These are phyloP conservation scores for Huntiella omanensis DNA, from an alignment of 2,329 filamentous ascomycete species.

Conservation along the genomic window DNA sequence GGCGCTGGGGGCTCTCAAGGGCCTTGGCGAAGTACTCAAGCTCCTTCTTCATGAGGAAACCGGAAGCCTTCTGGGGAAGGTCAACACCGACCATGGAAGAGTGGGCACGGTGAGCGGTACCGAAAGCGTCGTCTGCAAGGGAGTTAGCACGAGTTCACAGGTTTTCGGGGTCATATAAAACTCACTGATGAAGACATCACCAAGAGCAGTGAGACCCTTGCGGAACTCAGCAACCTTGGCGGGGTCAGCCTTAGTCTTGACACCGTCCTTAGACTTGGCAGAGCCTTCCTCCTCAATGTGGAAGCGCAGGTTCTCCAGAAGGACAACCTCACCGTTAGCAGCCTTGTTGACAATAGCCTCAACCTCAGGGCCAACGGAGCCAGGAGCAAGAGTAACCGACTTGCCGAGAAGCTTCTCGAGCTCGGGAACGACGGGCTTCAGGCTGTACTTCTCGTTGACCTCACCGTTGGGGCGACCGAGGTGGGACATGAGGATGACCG, in stretches of 20 bases:
- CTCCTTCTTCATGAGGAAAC: slow-evolving; percentile 99
- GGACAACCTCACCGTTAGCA: slow-evolving; percentile 60
- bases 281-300: slow-evolving; percentile 96
- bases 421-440: slow-evolving; percentile 79
- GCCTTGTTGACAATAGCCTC: slow-evolving; percentile 80
- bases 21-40: slow-evolving; percentile 98
- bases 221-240: slow-evolving; percentile 81
- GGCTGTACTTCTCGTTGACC: slow-evolving; percentile 78
- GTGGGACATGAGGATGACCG: slow-evolving; percentile 95
- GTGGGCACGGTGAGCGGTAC: slow-evolving; percentile 94
- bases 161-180: slow-evolving; percentile 12
- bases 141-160: neutral
- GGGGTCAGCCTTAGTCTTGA: slow-evolving; percentile 97
- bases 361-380: slow-evolving; percentile 76
- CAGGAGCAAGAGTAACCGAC: slow-evolving; percentile 71
- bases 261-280: slow-evolving; percentile 80
- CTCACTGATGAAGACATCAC: slow-evolving; percentile 91
- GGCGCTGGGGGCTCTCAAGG: slow-evolving; percentile 78
- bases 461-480: slow-evolving; percentile 88
- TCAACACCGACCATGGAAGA: slow-evolving; percentile 98
- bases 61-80: slow-evolving; percentile 88
- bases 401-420: slow-evolving; percentile 78
- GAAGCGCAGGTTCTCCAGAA: slow-evolving; percentile 96
- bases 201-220: slow-evolving; percentile 82
- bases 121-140: slow-evolving; percentile 57